phyloP scores from a whole-genome alignment of 257 asterid species.

The Solanum etuberosum region DNA sequence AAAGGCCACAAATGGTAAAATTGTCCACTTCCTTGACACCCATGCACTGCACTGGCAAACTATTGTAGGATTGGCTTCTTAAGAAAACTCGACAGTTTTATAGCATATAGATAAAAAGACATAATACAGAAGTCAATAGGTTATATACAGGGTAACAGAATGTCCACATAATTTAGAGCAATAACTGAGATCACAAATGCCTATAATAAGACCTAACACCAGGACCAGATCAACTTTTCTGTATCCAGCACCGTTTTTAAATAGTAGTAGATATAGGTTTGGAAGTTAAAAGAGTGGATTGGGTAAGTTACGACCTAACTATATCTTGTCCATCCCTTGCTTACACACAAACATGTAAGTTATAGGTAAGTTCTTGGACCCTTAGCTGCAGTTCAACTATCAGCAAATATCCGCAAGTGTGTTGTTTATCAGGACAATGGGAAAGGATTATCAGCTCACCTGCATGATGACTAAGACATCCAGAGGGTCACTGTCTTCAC shows the following conservation, averaged over 20 bases:
- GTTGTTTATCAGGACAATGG: not conserved
- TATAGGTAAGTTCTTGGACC: not conserved
- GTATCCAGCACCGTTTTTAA: not conserved
- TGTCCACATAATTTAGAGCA: not conserved
- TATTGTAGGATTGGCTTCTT: not conserved
- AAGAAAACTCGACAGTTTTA: not conserved
- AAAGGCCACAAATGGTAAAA: not conserved
- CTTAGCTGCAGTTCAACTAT: not conserved
- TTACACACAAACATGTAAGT: not conserved
- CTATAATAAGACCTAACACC: not conserved
- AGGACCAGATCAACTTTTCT: not conserved
- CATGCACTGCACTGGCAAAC: not conserved
- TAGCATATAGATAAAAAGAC: not conserved
- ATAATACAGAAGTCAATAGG: not conserved
- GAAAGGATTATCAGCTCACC: conserved; percentile 27
- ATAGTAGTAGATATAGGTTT: not conserved
- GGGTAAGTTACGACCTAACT: not conserved
- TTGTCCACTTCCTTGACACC: not conserved
- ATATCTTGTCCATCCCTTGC: not conserved
- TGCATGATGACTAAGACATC: conserved; percentile 98
- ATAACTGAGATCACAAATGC: not conserved
- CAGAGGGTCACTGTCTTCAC: conserved; percentile 88
- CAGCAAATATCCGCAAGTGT: not conserved
- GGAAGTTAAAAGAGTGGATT: not conserved
- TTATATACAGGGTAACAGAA: not conserved